Evolutionary conservation across 106 monocot genomes (phyloP), one percentile per base, ranked within the genome.

Genomic region (Apostasia ramifera): DNA sequence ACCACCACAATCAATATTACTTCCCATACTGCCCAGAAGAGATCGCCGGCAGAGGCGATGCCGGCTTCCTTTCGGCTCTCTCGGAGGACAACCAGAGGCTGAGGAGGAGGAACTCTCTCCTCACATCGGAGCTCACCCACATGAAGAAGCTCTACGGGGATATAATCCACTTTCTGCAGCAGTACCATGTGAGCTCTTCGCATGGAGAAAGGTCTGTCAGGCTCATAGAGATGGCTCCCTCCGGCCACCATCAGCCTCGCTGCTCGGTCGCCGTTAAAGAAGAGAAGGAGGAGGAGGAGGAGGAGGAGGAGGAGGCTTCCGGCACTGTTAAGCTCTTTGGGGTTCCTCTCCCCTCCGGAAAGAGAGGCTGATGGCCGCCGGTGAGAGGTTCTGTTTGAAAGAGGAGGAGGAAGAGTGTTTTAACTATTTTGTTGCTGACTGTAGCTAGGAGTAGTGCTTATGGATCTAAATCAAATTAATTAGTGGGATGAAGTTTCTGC

Each of bases 111-210:
- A 89, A 89, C 77, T 74, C 81, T 6, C 54, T 82, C 43, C 74
- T 89, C 5, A 3, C 80, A 1, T 85, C 89, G 11, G 88, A 88
- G 65, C 76, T 88, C 52, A 54, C 77, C 26, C 88, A 88, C 77
- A 82, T 84, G 81, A 81, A 77, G 81, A 88, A 88, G 66, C 73
- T 88, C 40, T 88, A 88, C 79, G 77, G 66, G 55, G 84, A 84
- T 57, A 88, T 88, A 71, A 77, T 88, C 41, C 77, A 79, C 71
- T 88, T 82, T 70, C 57, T 88, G 46, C 84, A 84, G 55, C 42
- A 26, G 26, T 67, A 84, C 71, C 84, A 84, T 57, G 84, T 84
- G 5, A 68, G 43, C 72, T 43, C 83, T 15, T 4, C 9, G 51
- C 43, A 38, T 10, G 0, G 44, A 26, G 26, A 26, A 26, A 26